Evolutionary conservation across 2,329 filamentous ascomycete species (phyloP), one percentile per base, ranked within the genome.

Genomic region (Macrophomina pseudophaseolina): DNA sequence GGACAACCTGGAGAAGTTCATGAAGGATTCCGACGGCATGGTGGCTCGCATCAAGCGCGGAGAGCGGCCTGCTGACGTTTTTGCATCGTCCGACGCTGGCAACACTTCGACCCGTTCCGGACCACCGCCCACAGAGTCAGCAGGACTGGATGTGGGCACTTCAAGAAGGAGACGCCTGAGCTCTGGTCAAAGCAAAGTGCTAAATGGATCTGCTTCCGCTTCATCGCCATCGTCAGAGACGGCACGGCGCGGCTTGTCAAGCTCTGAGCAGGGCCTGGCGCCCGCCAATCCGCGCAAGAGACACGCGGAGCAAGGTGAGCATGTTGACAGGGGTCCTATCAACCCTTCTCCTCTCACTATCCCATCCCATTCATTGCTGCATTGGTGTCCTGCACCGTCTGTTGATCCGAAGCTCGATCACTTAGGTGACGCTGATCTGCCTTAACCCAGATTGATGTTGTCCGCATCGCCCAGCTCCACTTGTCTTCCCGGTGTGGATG

Each of bases 1-100:
- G 30, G 59, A 66, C 64, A 66, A 66, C 44, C 44, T 66, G 32
- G 64, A 66, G 30, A 59, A 40, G 23, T 59, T 66, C 53, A 59
- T 66, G 52, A 66, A 66, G 7, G 53, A 66, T 32, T 33, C 52
- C 2, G 64, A 59, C 35, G 52, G 48, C 46, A 59, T 66, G 44
- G 53, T 66, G 9, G 52, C 42, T 28, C 64, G 64, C 33, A 66
- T 66, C 42, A 58, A 66, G 53, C 42, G 64, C 28, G 64, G 64
- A 32, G 64, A 66, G 42, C 64, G 64, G 11, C 64, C 64, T 35
- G 64, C 64, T 40, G 64, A 66, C 32, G 64, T 66, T 38, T 66
- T 66, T 49, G 49, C 48, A 28, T 65, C 63, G 33, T 16, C 16
- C 52, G 33, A 38, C 32, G 30, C 28, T 35, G 56, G 16, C 16